These are phyloP conservation scores for Fusarium avenaceum DNA, from an alignment of 2,329 filamentous ascomycete species.

Conservation along the genomic window DNA sequence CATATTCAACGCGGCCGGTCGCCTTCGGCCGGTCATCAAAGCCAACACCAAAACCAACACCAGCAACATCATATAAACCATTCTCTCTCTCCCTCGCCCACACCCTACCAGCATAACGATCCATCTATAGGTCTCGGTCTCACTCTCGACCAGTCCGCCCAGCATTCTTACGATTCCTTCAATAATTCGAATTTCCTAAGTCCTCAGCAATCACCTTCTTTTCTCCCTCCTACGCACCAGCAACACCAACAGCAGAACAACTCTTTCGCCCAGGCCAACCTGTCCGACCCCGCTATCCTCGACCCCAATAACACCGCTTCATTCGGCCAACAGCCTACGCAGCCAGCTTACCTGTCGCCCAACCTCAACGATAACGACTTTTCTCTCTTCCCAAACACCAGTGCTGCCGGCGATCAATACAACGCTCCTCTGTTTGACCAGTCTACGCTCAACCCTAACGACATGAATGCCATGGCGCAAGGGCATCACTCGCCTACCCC, in stretches of 20 bases:
- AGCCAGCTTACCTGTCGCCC: conserved; percentile 62
- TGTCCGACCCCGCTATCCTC: conserved; percentile 56
- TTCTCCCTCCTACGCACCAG: conserved; percentile 52
- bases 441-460: conserved; percentile 59
- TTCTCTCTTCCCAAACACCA: conserved; percentile 71
- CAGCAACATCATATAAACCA: conserved; percentile 74
- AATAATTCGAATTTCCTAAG: conserved; percentile 64
- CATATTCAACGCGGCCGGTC: conserved; percentile 68
- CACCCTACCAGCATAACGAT: conserved; percentile 64
- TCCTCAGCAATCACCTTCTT: conserved; percentile 58
- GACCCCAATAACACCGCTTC: conserved; percentile 56
- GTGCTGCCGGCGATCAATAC: conserved; percentile 68
- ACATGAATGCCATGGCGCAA: conserved; percentile 68
- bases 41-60: conserved; percentile 51
- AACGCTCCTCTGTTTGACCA: conserved; percentile 72
- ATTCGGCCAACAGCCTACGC: conserved; percentile 61
- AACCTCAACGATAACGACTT: conserved; percentile 71
- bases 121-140: conserved; percentile 69
- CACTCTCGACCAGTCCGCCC: conserved; percentile 65
- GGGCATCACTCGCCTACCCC: conserved; percentile 69
- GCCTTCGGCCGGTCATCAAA: conserved; percentile 70
- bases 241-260: conserved; percentile 52
- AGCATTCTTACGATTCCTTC: conserved; percentile 58
- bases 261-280: conserved; percentile 50
- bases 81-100: conserved; percentile 73